These are phyloP conservation scores for Cokeromyces recurvatus DNA, from an alignment of 371 early-diverging fungal genomes.

Conservation along the genomic window DNA sequence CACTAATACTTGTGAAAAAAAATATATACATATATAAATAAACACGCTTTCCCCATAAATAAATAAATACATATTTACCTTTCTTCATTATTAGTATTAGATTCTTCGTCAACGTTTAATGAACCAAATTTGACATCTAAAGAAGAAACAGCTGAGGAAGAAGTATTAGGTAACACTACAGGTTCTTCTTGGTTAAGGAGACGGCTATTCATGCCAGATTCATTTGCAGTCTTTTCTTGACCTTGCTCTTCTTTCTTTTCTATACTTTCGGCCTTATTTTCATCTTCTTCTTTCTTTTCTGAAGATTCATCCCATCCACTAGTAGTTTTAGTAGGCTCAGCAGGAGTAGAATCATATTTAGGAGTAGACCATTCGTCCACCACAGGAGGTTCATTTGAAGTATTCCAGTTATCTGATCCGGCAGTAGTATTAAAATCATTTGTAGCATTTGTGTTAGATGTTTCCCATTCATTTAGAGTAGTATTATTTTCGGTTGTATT, in stretches of 20 bases:
- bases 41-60: background rate
- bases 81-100: constrained; percentile 14
- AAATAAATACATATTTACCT: constrained; percentile 8
- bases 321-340: constrained; percentile 1
- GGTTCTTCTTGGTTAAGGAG: constrained; percentile 78
- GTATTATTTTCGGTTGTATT: constrained; percentile 2
- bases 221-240: background rate
- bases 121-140: constrained; percentile 78
- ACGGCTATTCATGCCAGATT: constrained; percentile 31
- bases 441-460: constrained; percentile 5
- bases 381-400: background rate
- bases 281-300: background rate
- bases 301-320: too few relatives aligned
- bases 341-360: constrained; percentile 12
- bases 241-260: background rate
- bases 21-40: too few relatives aligned
- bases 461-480: constrained; percentile 16
- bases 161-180: constrained; percentile 74
- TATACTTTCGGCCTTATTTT: too few relatives aligned
- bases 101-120: constrained; percentile 49
- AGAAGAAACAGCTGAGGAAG: constrained; percentile 49
- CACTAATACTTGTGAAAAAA: too few relatives aligned
- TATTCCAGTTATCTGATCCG: background rate
- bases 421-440: constrained; percentile 13
- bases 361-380: constrained; percentile 25